These are phyloP conservation scores for Podila horticola DNA, from an alignment of 192 early-diverging fungal genomes.

Conservation along the genomic window DNA sequence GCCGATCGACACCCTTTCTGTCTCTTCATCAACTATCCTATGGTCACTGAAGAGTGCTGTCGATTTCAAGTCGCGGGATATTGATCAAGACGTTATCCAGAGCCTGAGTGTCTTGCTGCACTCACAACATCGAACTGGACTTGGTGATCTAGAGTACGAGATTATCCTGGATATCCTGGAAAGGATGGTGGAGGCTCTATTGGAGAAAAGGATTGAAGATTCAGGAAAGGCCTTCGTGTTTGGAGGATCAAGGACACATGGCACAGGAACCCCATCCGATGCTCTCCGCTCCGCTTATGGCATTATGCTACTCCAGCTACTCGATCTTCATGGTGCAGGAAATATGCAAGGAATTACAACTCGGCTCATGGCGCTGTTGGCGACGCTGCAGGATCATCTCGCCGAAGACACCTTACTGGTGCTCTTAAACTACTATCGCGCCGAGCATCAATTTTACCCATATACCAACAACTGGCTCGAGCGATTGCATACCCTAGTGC, in stretches of 20 bases:
- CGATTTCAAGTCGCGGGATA: constrained; percentile 24
- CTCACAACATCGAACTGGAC: background rate
- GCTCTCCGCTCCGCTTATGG: constrained; percentile 37
- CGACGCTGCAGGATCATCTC: constrained; percentile 51
- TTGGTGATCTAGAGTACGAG: constrained; percentile 60
- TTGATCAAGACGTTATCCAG: constrained; percentile 34
- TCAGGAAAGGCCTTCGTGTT: constrained; percentile 25
- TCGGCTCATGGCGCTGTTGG: constrained; percentile 61
- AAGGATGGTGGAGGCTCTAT: constrained; percentile 5
- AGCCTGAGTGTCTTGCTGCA: constrained; percentile 23
- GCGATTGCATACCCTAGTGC: constrained; percentile 51
- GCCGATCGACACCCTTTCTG: constrained; percentile 50
- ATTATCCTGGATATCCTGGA: constrained; percentile 60
- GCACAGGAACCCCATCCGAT: background rate
- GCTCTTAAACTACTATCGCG: constrained; percentile 61
- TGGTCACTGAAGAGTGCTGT: constrained; percentile 46
- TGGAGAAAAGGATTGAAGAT: constrained; percentile 17
- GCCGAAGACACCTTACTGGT: constrained; percentile 54
- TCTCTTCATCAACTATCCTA: constrained; percentile 49
- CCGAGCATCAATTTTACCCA: constrained; percentile 62
- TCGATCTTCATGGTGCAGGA: constrained; percentile 25
- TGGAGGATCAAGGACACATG: constrained; percentile 1
- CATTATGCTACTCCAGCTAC: constrained; percentile 35
- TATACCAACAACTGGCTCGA: constrained; percentile 65
- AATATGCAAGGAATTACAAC: constrained; percentile 48